These are phyloP conservation scores for Agroathelia rolfsii DNA, from an alignment of 1,284 basidiomycete genomes.

Conservation along the genomic window DNA sequence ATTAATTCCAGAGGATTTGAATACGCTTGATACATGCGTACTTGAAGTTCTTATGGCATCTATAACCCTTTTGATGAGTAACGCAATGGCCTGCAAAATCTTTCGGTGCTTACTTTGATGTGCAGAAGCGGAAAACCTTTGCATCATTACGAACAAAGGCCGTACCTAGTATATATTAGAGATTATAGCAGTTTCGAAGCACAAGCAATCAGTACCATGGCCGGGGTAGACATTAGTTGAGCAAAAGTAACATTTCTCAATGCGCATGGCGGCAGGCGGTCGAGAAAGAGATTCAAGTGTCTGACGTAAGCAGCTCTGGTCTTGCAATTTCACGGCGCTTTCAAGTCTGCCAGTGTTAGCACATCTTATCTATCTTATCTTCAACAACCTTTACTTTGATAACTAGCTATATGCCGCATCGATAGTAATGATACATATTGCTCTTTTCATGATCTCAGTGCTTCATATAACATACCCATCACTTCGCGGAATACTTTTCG, in stretches of 20 bases:
- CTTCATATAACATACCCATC: slow-evolving; percentile 54
- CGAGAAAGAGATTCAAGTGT: too few relatives aligned
- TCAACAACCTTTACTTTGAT: too few relatives aligned
- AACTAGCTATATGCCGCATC: too few relatives aligned
- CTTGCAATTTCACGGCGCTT: too few relatives aligned
- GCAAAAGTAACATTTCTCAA: slow-evolving; percentile 90
- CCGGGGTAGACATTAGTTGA: slow-evolving; percentile 93
- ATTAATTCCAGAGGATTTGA: slow-evolving; percentile 4
- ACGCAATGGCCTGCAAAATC: slow-evolving; percentile 1
- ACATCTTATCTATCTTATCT: too few relatives aligned
- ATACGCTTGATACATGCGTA: slow-evolving; percentile 22
- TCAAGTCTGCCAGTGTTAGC: too few relatives aligned
- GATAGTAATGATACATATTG: too few relatives aligned
- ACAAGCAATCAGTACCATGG: slow-evolving; percentile 44
- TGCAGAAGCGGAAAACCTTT: slow-evolving; percentile 94
- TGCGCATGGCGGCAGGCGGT: slow-evolving; percentile 65
- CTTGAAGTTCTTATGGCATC: slow-evolving; percentile 99
- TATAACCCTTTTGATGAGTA: slow-evolving; percentile 18
- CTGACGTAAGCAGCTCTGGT: too few relatives aligned
- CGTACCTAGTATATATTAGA: slow-evolving; percentile 39
- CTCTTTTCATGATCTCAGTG: too few relatives aligned
- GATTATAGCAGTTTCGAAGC: not conserved
- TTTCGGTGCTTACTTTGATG: slow-evolving; percentile 68
- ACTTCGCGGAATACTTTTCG: slow-evolving; percentile 52
- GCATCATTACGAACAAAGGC: slow-evolving; percentile 96